Conservation (phyloP, 352 stramenopile species). For the Phytophthora colocasiae region DNA sequence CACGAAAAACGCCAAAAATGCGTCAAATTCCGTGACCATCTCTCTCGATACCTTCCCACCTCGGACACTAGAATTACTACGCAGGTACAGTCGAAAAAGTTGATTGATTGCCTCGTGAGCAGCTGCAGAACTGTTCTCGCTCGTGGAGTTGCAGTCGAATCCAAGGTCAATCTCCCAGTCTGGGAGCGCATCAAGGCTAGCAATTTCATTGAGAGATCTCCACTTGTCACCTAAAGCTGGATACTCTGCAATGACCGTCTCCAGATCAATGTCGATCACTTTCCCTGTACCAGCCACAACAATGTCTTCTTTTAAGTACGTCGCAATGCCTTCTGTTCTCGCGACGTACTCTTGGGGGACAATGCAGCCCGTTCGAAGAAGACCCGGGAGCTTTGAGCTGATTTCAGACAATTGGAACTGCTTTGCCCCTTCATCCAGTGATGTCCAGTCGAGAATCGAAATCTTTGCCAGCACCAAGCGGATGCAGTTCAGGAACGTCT, state of each 20-base stretch:
- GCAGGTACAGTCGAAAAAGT: conserved; percentile 45
- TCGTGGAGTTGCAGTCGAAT: conserved; percentile 32
- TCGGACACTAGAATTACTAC: conserved; percentile 3
- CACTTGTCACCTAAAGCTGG: conserved; percentile 49
- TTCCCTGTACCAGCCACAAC: conserved; percentile 23
- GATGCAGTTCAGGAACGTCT: conserved; percentile 75
- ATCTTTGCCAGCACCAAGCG: conserved; percentile 80
- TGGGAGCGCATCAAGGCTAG: conserved; percentile 39
- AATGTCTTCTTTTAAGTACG: conserved; percentile 41
- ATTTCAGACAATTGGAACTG: conserved; percentile 66
- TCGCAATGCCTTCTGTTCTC: conserved; percentile 17
- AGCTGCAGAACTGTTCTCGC: conserved; percentile 16
- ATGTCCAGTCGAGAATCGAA: conserved; percentile 83
- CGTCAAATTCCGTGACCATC: conserved; percentile 57
- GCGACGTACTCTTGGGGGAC: conserved; percentile 32
- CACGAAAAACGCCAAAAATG: conserved; percentile 63
- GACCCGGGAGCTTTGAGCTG: conserved; percentile 46
- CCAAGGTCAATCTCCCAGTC: conserved; percentile 62
- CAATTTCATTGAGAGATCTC: conserved; percentile 12
- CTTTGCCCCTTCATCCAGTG: conserved; percentile 66
- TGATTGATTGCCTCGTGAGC: conserved; percentile 36
- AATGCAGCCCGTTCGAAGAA: conserved; percentile 58
- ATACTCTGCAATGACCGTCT: conserved; percentile 38
- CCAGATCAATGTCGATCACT: conserved; percentile 40
- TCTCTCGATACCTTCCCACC: conserved; percentile 31